phyloP scores from a whole-genome alignment of 768 basidiomycete species.

The Pleurotus cornucopiae region DNA sequence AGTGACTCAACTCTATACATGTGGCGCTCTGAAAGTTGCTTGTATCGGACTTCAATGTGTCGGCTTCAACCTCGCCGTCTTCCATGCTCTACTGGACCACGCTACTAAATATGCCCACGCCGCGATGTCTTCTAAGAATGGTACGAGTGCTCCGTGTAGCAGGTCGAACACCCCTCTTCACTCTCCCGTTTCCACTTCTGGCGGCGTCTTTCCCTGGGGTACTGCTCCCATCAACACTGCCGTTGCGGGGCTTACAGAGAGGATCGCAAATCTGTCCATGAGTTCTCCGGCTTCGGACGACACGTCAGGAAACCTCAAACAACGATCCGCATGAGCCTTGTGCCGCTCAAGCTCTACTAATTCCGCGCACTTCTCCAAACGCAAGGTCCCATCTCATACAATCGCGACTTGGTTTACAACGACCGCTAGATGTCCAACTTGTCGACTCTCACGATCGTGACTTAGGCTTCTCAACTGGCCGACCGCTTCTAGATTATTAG shows the following conservation, averaged over 20 bases:
- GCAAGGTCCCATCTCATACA: too few relatives aligned
- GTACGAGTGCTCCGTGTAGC: neutral
- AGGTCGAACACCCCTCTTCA: slow-evolving; percentile 70
- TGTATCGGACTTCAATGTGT: slow-evolving; percentile 75
- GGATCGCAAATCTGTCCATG: neutral
- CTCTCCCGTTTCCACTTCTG: slow-evolving; percentile 42
- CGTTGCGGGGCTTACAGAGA: neutral
- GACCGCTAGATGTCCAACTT: too few relatives aligned
- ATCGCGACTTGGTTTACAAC: too few relatives aligned
- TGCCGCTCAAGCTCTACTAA: too few relatives aligned
- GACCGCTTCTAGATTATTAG: too few relatives aligned
- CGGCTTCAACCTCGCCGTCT: slow-evolving; percentile 67
- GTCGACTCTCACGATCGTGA: too few relatives aligned
- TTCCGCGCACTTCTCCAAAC: too few relatives aligned
- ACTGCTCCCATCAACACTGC: neutral
- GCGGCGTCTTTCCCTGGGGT: neutral
- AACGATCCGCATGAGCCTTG: too few relatives aligned
- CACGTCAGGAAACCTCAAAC: too few relatives aligned
- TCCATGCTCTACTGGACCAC: slow-evolving; percentile 63
- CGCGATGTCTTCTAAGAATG: neutral
- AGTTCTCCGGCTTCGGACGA: neutral
- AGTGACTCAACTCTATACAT: slow-evolving; percentile 65
- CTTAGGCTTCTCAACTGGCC: too few relatives aligned
- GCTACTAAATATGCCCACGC: slow-evolving; percentile 38
- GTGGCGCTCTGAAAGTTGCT: slow-evolving; percentile 67